Percentiles rank a stretch among this genome's conserved stretches.
phyloP scores from a whole-genome alignment of 306 rosid species.

The Prunus armeniaca region DNA sequence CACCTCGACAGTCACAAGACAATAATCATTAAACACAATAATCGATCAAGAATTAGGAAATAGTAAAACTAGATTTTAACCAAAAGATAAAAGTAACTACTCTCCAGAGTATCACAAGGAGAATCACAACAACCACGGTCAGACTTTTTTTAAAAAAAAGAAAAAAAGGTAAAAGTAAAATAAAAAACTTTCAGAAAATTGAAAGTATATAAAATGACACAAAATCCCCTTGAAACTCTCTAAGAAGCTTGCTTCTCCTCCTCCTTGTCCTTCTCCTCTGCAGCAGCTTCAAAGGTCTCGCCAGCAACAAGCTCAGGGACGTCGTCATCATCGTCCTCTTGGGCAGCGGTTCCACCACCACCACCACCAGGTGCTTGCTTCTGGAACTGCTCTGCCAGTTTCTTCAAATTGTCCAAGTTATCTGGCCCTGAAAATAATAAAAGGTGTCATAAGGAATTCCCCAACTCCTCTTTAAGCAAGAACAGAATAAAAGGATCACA shows the following conservation, averaged over 20 bases:
- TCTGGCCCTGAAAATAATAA: constrained; percentile 66
- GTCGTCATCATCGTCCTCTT: constrained; percentile 75
- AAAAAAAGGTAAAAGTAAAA: constrained; percentile 13
- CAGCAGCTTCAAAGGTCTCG: constrained; percentile 82
- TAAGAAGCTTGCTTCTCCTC: constrained; percentile 48
- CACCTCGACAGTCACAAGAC: no score
- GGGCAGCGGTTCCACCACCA: constrained; percentile 35
- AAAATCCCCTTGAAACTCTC: constrained; percentile 34
- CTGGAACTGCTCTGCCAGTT: constrained; percentile 85
- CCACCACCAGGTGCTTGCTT: constrained; percentile 77
- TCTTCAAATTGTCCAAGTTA: constrained; percentile 88
- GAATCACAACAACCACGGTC: constrained; percentile 18
- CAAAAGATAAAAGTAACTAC: constrained; percentile 8
- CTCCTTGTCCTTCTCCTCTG: constrained; percentile 59
- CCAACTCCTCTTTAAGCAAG: no score
- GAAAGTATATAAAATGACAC: constrained; percentile 43
- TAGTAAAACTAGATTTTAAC: constrained; percentile 3
- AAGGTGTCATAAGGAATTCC: background rate
- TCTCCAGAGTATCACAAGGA: constrained; percentile 19
- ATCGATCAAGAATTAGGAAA: background rate
- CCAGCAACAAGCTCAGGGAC: constrained; percentile 91
- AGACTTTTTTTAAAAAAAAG: constrained; percentile 3
- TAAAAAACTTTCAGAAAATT: constrained; percentile 16
- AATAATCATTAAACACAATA: background rate
- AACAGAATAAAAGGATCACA: background rate